Conservation (phyloP, 495 filamentous ascomycete genomes). For the Beverwykella pulmonaria region DNA sequence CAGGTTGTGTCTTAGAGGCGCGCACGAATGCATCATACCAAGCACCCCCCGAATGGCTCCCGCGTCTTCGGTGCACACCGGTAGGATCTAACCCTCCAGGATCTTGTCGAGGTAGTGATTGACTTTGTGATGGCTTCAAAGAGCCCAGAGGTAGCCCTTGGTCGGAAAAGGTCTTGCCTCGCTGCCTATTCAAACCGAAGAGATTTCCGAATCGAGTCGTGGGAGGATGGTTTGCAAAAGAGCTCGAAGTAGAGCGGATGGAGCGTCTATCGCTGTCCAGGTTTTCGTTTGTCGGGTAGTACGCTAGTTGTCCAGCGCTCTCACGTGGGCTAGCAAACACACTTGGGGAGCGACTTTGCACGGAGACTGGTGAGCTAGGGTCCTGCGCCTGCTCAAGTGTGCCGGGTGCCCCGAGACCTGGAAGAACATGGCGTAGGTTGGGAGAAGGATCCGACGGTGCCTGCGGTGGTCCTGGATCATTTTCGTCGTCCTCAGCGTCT, state of each 20-base stretch:
- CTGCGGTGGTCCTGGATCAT: constrained; percentile 27
- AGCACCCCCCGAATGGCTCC: constrained; percentile 37
- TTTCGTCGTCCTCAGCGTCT: constrained; percentile 31
- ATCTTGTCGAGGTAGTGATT: constrained; percentile 47
- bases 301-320: constrained; percentile 41
- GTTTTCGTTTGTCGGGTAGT: constrained; percentile 36
- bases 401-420: constrained; percentile 39
- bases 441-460: constrained; percentile 24
- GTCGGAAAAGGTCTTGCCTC: constrained; percentile 45
- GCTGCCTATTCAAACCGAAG: constrained; percentile 45
- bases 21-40: constrained; percentile 37
- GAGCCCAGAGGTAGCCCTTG: constrained; percentile 44
- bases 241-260: constrained; percentile 45
- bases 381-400: constrained; percentile 37
- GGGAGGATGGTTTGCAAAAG: constrained; percentile 24
- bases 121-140: constrained; percentile 43
- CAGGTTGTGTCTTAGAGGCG: constrained; percentile 28
- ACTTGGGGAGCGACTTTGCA: constrained; percentile 44
- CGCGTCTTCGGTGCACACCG: constrained; percentile 29
- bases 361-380: constrained; percentile 43
- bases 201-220: constrained; percentile 43
- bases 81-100: constrained; percentile 27
- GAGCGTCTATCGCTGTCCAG: constrained; percentile 45
- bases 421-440: constrained; percentile 22
- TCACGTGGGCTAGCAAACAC: constrained; percentile 47